Evolutionary conservation across 2,329 filamentous ascomycete genomes (phyloP), one percentile per base, ranked within the genome.

Genomic region (Cladosporium colombiae): DNA sequence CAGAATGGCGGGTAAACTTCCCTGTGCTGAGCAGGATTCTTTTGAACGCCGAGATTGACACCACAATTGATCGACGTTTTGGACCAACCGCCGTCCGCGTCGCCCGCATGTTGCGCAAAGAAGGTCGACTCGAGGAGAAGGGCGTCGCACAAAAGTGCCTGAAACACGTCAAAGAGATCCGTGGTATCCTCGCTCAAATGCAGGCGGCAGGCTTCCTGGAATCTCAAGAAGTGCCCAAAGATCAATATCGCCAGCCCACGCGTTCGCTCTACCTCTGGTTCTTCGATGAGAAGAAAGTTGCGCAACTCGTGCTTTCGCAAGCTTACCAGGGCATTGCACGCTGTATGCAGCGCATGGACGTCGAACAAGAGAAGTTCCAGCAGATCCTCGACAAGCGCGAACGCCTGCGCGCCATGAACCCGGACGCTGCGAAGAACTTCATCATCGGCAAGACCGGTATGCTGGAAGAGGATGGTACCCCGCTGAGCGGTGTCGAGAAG

Each of bases 61-160:
- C 89, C 16, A 89, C 93, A 50, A 89, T 98, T 65, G 86, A 90
- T 68, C 87, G 92, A 62, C 87, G 88, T 2, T 93, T 92, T 71
- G 93, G 92, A 8, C 85, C 86, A 8, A 83, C 90, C 56, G 92
- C 92, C 0, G 85, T 94, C 21, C 91, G 94, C 10, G 83, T 99
- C n/a, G 86, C 93, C 23, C 90, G 92, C 23, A 92, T 98, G 64
- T 84, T 99, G 23, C 86, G 90, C 46, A 89, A 91, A 66, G 92
- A 93, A 74, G 95, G 95, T 62, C 97, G 95, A 75, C 83, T 98
- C n/a, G 94, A 98, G 70, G 95, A 99, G 78, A 96, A 96, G 78
- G 89, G 91, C 67, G 84, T 97, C 14, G 90, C 91, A 44, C 88
- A 89, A 59, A 84, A 93, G 65, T 91, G 91, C 62, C 86, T 99